Evolutionary conservation across 2,329 filamentous ascomycete species (phyloP).

Genomic region (Ilyonectria sp.): DNA sequence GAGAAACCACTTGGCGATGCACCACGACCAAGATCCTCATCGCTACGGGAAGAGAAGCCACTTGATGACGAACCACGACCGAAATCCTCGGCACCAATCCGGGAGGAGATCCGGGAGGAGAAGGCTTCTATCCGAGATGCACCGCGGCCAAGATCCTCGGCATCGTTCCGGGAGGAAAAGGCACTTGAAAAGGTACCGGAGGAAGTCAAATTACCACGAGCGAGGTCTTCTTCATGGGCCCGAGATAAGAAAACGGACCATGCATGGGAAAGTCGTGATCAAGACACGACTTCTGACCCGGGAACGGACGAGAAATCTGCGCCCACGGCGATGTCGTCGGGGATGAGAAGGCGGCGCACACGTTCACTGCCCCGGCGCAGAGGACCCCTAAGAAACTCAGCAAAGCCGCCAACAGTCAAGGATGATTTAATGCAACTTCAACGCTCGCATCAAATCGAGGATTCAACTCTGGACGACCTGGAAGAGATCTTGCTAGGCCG

Average conservation of each 20-base stretch:
- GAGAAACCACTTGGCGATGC: slow-evolving; percentile 24
- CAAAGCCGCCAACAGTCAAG: slow-evolving; percentile 67
- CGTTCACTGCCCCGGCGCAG: slow-evolving; percentile 61
- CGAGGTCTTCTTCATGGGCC: slow-evolving; percentile 37
- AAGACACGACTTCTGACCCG: slow-evolving; percentile 53
- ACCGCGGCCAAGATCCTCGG: slow-evolving; percentile 14
- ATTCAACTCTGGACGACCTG: slow-evolving; percentile 72
- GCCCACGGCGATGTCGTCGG: slow-evolving; percentile 42
- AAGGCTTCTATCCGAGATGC: slow-evolving; percentile 31
- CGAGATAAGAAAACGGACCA: slow-evolving; percentile 47
- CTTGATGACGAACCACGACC: slow-evolving; percentile 24
- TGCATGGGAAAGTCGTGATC: slow-evolving; percentile 43
- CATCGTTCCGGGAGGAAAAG: slow-evolving; percentile 36
- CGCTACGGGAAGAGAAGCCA: slow-evolving; percentile 28
- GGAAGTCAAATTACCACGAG: slow-evolving; percentile 31
- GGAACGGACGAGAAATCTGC: slow-evolving; percentile 47
- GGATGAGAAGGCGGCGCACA: slow-evolving; percentile 49
- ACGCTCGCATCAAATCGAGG: slow-evolving; percentile 68
- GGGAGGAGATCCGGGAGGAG: slow-evolving; percentile 38
- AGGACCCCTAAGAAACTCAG: slow-evolving; percentile 67
- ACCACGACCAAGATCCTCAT: neutral
- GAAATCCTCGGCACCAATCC: slow-evolving; percentile 20
- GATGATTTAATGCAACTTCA: slow-evolving; percentile 71
- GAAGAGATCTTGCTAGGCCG: slow-evolving; percentile 64
- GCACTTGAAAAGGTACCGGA: slow-evolving; percentile 31